Percentiles rank a stretch among this genome's conserved stretches.
Evolutionary conservation across 73 alveolate species (phyloP).

Genomic region (Paramecium caudatum): DNA sequence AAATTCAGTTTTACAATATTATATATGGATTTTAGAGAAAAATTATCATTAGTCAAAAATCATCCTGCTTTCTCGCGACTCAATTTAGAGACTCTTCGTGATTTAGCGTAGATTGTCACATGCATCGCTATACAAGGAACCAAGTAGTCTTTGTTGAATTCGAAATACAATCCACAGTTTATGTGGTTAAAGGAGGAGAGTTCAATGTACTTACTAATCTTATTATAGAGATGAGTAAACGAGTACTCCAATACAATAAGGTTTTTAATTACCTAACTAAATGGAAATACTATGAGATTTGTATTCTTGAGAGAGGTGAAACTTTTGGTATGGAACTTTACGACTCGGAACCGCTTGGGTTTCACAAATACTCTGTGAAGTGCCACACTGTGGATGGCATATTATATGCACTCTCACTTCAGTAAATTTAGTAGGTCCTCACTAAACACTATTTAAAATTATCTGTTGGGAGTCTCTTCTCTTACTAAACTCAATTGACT

Average conservation of each 20-base stretch:
- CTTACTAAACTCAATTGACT: background rate
- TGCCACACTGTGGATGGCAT: background rate
- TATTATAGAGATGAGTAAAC: conserved; percentile 53
- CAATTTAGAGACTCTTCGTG: too few species aligned
- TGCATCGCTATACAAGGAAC: too few species aligned
- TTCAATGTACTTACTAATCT: conserved; percentile 10
- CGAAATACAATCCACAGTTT: background rate
- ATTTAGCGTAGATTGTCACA: too few species aligned
- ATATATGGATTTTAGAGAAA: too few species aligned
- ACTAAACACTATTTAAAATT: background rate
- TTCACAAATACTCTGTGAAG: background rate
- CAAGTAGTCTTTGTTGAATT: too few species aligned
- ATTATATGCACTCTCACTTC: background rate
- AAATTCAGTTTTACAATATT: too few species aligned
- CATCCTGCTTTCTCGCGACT: conserved; percentile 45
- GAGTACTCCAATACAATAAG: background rate
- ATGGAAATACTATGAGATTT: conserved; percentile 41
- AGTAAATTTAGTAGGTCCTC: background rate
- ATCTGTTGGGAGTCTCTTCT: background rate
- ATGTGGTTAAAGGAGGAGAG: conserved; percentile 2
- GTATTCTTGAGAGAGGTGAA: conserved; percentile 16
- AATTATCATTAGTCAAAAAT: background rate
- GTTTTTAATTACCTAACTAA: conserved; percentile 5
- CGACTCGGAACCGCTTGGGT: background rate
- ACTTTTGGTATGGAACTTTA: conserved; percentile 18